Evolutionary conservation across 805 yeast species (phyloP), one percentile per base, ranked within the genome.

Genomic region (Spathaspora girioi): DNA sequence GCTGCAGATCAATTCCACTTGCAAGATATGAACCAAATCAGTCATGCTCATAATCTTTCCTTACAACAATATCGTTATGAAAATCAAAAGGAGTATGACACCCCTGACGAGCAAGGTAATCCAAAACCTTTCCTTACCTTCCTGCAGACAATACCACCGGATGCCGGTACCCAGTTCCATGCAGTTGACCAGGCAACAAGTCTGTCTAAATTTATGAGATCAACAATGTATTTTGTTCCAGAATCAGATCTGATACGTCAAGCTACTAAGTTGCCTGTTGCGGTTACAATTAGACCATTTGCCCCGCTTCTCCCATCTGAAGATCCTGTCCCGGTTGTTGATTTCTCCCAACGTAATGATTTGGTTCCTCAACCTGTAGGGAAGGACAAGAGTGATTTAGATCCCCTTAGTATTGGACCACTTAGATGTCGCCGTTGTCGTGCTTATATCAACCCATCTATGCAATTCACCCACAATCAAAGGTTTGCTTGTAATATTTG

Each of bases 361-460:
- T 19, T 20, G 15, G 42, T 12, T 15, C 18, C 26, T 17, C 35
- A 17, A 17, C 48, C 48, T 11, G 15, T 45, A 4, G 15, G 10
- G 2, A 42, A 3, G 47, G 62, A 62, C 6, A 63, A 73, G 41
- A 76, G 76, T 14, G 48, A 47, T 15, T 53, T 55, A 3, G 63
- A 60, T 27, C 63, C 65, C 1, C 55, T 64, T 43, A 76, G 70
- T 47, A 59, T 64, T 20, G 89, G 90, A 0, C 96, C 97, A 0
- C 85, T 96, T 32, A 80, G 99, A 58, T 94, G 99, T 69, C 80
- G 82, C 57, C 84, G 98, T 55, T 94, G 99, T 70, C 81, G 97
- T 50, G 82, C 97, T 1, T 94, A 91, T 66, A 77, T 91, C 55
- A 94, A 93, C 64, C 96, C 97, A 3, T 80, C 84, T 17, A 86